Evolutionary conservation across 2,329 filamentous ascomycete genomes (phyloP).

Genomic region (Geosmithia putterillii): DNA sequence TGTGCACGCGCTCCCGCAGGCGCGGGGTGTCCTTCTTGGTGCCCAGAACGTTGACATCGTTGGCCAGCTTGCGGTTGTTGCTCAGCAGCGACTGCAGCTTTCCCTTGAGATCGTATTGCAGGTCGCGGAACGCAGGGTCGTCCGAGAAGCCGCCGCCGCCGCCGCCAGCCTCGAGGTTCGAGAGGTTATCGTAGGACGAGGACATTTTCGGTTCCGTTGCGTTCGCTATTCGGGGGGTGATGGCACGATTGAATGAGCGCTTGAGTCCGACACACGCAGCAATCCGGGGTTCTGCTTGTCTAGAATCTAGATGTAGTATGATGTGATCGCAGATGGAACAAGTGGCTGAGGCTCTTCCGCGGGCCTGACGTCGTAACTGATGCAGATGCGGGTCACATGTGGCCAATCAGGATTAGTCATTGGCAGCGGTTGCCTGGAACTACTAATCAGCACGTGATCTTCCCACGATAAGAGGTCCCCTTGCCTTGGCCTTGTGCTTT

Average conservation of each 20-base stretch:
- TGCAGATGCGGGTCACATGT: neutral
- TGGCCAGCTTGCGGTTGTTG: conserved; percentile 74
- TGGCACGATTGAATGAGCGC: too few relatives aligned
- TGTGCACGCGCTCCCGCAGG: conserved; percentile 80
- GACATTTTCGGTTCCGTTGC: neutral
- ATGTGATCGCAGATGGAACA: neutral
- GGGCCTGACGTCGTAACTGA: neutral
- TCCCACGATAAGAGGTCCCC: neutral
- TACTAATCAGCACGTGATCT: neutral
- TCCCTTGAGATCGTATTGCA: conserved; percentile 74
- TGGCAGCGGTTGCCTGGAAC: neutral
- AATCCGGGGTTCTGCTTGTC: conserved; percentile 5
- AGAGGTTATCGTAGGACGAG: conserved; percentile 90
- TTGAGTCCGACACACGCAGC: too few relatives aligned
- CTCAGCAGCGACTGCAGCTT: conserved; percentile 82
- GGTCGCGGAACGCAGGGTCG: conserved; percentile 79
- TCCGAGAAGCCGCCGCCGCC: conserved; percentile 67
- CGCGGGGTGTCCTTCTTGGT: conserved; percentile 86
- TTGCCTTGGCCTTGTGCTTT: too few relatives aligned
- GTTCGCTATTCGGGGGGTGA: neutral
- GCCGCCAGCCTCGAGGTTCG: conserved; percentile 67
- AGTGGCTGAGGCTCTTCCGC: neutral
- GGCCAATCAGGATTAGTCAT: neutral
- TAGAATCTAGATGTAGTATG: conserved; percentile 4
- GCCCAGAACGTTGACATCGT: conserved; percentile 75